A percentile compares a stretch with the other conserved stretches of the same genome.
Conservation (phyloP, 345 rosid species). For the thale cress (Arabidopsis thaliana) region DNA sequence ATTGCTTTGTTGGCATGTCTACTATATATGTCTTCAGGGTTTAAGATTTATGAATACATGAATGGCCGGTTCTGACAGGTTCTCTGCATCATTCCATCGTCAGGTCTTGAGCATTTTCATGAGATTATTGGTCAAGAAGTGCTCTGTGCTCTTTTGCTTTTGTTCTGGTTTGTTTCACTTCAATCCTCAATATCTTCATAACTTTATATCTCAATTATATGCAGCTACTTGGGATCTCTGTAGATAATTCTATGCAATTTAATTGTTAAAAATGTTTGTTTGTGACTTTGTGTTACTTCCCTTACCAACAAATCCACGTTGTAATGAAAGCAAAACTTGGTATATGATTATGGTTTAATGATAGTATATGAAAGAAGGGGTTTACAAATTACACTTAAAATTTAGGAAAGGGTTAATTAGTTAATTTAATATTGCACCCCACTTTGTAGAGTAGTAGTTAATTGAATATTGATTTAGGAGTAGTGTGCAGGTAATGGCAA, state of each 20-base stretch:
- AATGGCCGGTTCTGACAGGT: neutral
- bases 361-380: constrained; percentile 20
- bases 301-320: neutral
- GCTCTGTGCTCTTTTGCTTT: neutral
- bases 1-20: neutral
- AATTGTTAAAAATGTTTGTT: neutral
- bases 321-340: constrained; percentile 24
- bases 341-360: constrained; percentile 2
- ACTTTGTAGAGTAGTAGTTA: constrained; percentile 8
- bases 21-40: neutral
- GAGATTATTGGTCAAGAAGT: neutral
- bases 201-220: neutral
- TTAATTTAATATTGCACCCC: constrained; percentile 15
- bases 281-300: neutral
- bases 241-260: neutral
- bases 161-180: neutral
- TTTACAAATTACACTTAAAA: constrained; percentile 16
- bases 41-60: neutral
- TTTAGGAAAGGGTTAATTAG: constrained; percentile 43
- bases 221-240: neutral
- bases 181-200: neutral
- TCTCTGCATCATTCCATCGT: neutral
- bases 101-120: neutral
- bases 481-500: constrained; percentile 65
- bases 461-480: constrained; percentile 37